A percentile compares a stretch with the other conserved stretches of the same genome.
Evolutionary conservation across 257 asterid genomes (phyloP).

Genomic region (Voacanga thouarsii): DNA sequence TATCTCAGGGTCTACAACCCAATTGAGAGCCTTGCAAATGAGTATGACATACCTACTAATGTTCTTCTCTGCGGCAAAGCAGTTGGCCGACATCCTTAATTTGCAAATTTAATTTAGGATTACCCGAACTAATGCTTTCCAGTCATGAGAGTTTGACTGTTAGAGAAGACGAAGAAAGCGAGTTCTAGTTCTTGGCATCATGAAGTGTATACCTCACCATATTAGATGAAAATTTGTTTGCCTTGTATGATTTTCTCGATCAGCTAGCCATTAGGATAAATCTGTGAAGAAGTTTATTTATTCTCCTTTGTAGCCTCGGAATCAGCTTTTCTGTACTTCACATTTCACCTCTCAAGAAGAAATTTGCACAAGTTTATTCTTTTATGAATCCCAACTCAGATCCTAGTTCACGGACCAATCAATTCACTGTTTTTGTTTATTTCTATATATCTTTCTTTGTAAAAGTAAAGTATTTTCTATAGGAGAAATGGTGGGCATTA

Average conservation of each 20-base stretch:
- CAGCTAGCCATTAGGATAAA: neutral
- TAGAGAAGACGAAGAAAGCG: slow-evolving; percentile 3
- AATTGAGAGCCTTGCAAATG: slow-evolving; percentile 49
- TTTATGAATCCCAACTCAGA: neutral
- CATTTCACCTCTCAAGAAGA: neutral
- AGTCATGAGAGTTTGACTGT: slow-evolving; percentile 74
- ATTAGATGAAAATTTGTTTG: neutral
- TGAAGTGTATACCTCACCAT: neutral
- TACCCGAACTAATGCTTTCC: slow-evolving; percentile 6
- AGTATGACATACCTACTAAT: slow-evolving; percentile 65
- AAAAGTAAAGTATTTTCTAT: no score
- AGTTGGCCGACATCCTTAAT: slow-evolving; percentile 47
- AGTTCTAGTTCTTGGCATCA: slow-evolving; percentile 14
- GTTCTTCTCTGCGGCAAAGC: slow-evolving; percentile 89
- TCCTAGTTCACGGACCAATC: neutral
- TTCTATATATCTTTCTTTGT: no score
- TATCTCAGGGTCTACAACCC: slow-evolving; percentile 77
- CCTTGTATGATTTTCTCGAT: neutral
- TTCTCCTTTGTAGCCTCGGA: neutral
- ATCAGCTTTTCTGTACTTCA: neutral
- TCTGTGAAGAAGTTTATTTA: neutral
- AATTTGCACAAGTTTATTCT: neutral
- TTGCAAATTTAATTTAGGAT: neutral
- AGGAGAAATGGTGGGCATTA: no score
- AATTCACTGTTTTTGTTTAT: no score